Evolutionary conservation across 257 asterid species (phyloP).

Genomic region (Solanum chiquidenum): DNA sequence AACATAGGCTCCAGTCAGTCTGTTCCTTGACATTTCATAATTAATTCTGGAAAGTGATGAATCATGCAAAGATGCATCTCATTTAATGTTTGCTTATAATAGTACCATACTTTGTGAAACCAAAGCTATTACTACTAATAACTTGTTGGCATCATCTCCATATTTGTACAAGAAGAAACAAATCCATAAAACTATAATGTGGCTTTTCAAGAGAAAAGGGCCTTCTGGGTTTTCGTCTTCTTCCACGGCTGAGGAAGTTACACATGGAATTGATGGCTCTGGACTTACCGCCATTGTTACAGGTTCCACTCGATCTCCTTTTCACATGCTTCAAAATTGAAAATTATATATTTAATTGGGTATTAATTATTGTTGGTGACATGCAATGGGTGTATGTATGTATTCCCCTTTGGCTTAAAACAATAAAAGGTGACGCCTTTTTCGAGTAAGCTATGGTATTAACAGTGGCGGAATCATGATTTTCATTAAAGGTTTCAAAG

Average conservation of each 20-base stretch:
- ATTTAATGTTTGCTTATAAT: neutral
- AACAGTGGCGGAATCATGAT: too few species aligned
- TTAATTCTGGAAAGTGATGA: neutral
- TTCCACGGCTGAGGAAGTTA: neutral
- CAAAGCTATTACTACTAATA: neutral
- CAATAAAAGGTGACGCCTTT: neutral
- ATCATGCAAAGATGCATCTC: neutral
- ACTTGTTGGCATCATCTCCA: neutral
- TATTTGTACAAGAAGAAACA: neutral
- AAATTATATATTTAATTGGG: neutral
- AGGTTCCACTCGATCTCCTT: neutral
- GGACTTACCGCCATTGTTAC: slow-evolving; percentile 1
- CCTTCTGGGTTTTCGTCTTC: neutral
- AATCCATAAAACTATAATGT: neutral
- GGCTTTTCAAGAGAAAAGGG: neutral
- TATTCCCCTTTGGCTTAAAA: neutral
- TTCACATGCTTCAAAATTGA: neutral
- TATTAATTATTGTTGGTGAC: neutral
- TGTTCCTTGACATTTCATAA: neutral
- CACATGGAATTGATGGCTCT: neutral
- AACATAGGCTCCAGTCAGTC: neutral
- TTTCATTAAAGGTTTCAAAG: too few species aligned
- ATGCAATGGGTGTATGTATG: neutral
- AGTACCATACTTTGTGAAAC: too few species aligned
- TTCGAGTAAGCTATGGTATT: neutral